phyloP scores from a whole-genome alignment of 2,329 filamentous ascomycete species.

The Teratosphaeriaceae sp. region DNA sequence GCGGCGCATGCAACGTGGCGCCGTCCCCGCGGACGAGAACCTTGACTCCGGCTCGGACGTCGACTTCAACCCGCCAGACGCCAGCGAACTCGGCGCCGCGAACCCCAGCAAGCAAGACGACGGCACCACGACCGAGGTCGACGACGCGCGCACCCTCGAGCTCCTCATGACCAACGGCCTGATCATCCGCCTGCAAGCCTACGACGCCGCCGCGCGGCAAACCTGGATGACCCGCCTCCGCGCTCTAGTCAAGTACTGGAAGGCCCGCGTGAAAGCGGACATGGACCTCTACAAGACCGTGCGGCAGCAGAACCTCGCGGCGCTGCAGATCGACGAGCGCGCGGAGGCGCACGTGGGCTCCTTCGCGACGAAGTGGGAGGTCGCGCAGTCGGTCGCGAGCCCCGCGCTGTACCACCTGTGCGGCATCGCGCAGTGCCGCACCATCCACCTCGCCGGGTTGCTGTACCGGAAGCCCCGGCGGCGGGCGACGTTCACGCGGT shows the following conservation, averaged over 20 bases:
- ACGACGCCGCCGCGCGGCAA: slow-evolving; percentile 49
- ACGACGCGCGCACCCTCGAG: slow-evolving; percentile 55
- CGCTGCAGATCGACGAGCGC: slow-evolving; percentile 59
- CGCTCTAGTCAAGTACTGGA: slow-evolving; percentile 57
- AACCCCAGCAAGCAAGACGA: slow-evolving; percentile 37
- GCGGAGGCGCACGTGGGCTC: slow-evolving; percentile 59
- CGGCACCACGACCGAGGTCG: slow-evolving; percentile 46
- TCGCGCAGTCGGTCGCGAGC: slow-evolving; percentile 56
- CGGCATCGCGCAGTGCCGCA: slow-evolving; percentile 55
- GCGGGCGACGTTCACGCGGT: slow-evolving; percentile 55
- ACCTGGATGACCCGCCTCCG: slow-evolving; percentile 57
- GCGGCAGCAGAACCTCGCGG: slow-evolving; percentile 51
- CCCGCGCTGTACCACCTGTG: slow-evolving; percentile 62
- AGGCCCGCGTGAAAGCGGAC: slow-evolving; percentile 48
- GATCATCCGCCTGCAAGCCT: slow-evolving; percentile 51
- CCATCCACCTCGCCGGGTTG: slow-evolving; percentile 55
- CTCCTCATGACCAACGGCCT: slow-evolving; percentile 55
- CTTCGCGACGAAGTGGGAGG: slow-evolving; percentile 62
- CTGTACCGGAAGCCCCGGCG: slow-evolving; percentile 59
- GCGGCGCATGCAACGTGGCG: slow-evolving; percentile 48
- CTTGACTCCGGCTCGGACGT: slow-evolving; percentile 49
- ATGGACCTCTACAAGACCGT: slow-evolving; percentile 51
- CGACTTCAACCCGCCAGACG: slow-evolving; percentile 39
- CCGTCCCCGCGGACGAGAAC: slow-evolving; percentile 45
- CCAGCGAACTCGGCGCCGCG: slow-evolving; percentile 31